phyloP scores from a whole-genome alignment of 139 green algal species.

The Ulvella scutata region DNA sequence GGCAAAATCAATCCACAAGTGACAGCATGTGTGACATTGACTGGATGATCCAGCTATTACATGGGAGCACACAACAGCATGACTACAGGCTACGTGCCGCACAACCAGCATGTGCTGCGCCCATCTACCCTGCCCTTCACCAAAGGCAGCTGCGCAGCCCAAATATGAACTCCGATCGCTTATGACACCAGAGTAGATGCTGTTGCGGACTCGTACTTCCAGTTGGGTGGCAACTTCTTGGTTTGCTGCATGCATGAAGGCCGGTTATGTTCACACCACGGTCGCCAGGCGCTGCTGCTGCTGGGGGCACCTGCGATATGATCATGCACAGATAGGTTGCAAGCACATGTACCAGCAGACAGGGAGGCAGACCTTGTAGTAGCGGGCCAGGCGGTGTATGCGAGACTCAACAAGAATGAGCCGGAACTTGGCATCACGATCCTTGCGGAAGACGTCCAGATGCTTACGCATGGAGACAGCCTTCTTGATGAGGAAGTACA shows the following conservation, averaged over 20 bases:
- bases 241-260: constrained; percentile 6
- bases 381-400: constrained; percentile 96
- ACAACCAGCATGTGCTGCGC: no score
- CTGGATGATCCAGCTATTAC: no score
- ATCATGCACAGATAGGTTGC: no score
- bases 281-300: no score
- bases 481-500: constrained; percentile 99
- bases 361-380: constrained; percentile 76
- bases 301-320: no score
- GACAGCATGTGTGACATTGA: no score
- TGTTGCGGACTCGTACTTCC: constrained; percentile 93
- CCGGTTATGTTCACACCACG: not conserved
- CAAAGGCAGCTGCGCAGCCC: no score
- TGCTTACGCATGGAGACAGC: constrained; percentile 94
- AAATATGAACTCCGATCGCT: no score
- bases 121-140: no score
- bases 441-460: constrained; percentile 91
- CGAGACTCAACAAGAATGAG: constrained; percentile 86
- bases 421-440: constrained; percentile 85
- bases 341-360: not conserved
- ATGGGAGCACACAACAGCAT: no score
- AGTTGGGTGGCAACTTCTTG: constrained; percentile 73
- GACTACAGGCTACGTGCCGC: no score
- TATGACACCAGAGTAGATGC: constrained; percentile 72
- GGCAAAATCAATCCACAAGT: no score